Evolutionary conservation across 495 filamentous ascomycete genomes (phyloP).

Genomic region (Pyrenopolyporus hunteri): DNA sequence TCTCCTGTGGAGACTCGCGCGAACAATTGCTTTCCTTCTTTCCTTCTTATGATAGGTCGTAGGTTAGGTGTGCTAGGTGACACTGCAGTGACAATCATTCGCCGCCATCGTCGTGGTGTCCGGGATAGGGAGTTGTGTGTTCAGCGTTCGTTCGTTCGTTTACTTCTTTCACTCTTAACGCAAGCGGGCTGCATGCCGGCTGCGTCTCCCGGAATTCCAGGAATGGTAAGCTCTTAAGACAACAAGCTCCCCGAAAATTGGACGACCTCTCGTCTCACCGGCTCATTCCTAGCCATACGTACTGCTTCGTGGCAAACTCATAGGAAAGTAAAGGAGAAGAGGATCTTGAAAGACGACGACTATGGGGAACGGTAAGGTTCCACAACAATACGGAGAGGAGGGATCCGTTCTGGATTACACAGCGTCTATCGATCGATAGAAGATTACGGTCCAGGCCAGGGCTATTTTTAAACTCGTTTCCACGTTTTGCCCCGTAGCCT

Average conservation of each 20-base stretch:
- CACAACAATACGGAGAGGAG: constrained; percentile 20
- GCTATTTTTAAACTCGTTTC: constrained; percentile 36
- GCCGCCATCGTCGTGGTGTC: constrained; percentile 20
- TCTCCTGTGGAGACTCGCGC: constrained; percentile 23
- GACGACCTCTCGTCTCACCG: constrained; percentile 2
- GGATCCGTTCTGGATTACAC: constrained; percentile 19
- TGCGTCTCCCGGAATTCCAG: constrained; percentile 29
- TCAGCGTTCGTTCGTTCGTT: constrained; percentile 26
- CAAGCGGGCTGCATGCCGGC: constrained; percentile 26
- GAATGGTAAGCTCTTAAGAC: constrained; percentile 11
- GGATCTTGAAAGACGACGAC: neutral
- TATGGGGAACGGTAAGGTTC: constrained; percentile 16
- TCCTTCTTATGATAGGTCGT: too few species aligned
- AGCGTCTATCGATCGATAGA: constrained; percentile 21
- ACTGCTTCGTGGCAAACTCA: constrained; percentile 14
- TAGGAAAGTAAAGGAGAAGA: constrained; percentile 8
- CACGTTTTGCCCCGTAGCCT: constrained; percentile 35
- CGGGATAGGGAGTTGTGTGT: constrained; percentile 40
- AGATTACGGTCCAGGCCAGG: constrained; percentile 28
- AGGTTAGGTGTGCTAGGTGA: constrained; percentile 30
- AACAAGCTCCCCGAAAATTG: neutral
- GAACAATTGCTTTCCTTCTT: constrained; percentile 12
- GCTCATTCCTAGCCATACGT: constrained; percentile 1
- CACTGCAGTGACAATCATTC: constrained; percentile 39
- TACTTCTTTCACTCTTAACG: constrained; percentile 1